Evolutionary conservation across 352 stramenopile species (phyloP), one percentile per base, ranked within the genome.

Genomic region (Phytophthora tentaculata): DNA sequence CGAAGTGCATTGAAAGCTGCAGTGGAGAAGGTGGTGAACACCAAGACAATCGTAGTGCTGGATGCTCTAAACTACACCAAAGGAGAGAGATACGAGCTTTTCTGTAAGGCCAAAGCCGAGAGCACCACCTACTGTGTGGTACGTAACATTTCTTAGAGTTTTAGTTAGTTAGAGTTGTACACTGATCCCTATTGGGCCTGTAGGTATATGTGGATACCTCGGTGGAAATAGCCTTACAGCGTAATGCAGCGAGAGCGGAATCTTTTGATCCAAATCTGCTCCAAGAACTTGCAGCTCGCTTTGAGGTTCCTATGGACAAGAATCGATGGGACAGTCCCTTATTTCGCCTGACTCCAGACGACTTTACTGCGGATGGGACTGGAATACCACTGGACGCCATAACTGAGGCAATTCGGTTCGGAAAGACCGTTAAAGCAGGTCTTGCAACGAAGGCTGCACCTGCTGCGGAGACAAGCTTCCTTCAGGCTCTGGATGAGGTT

Each of bases 31-130:
- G 64, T 71, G 17, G 68, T 96, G 41, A 92, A 78, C 19, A 50
- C 58, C 13, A 77, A 83, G 52, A 90, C 79, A 10, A 81, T 98
- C 43, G 90, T 98, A 2, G 88, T 98, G 75, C 76, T 98, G 54
- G 95, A 98, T 77, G 94, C 91, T 16, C 70, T 98, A 32, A 98
- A 98, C 74, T 98, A 98, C 69, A 98, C 98, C 71, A 98, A 98
- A 68, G 95, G 95, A 53, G 97, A 92, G 79, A 81, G 94, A 49
- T 98, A 98, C 75, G 94, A 98, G 73, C 80, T 98, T 29, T 97
- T 97, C 72, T 98, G 95, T 80, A 93, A 98, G 50, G 92, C 91
- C 5, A 97, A 97, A 47, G 89, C 93, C 23, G 84, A 94, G 64
- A 91, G 81, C 71, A 94, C 95, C 57, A 90, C 85, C 10, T 97